These are phyloP conservation scores for Wickerhamiella azymoides DNA, from an alignment of 805 yeast species.

Conservation along the genomic window DNA sequence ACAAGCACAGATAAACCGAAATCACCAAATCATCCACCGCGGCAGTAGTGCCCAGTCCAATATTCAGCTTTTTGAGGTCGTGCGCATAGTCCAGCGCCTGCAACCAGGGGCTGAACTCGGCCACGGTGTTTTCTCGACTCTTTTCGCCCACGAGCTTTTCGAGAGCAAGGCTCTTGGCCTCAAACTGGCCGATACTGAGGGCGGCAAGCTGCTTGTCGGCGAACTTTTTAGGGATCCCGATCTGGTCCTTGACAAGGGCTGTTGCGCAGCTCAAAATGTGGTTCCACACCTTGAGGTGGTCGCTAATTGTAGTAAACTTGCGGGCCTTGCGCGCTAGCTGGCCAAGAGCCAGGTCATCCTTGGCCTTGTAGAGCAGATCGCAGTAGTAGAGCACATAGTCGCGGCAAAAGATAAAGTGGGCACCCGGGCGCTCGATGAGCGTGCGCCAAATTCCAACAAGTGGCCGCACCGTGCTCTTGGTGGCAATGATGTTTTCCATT, in stretches of 20 bases:
- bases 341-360: constrained; percentile 47
- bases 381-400: constrained; percentile 55
- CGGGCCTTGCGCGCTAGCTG: constrained; percentile 61
- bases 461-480: constrained; percentile 51
- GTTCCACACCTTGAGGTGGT: constrained; percentile 55
- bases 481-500: constrained; percentile 46
- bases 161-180: constrained; percentile 26
- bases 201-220: constrained; percentile 24
- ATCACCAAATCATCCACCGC: constrained; percentile 64
- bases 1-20: constrained; percentile 43
- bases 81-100: constrained; percentile 21
- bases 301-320: constrained; percentile 62
- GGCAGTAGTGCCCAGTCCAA: constrained; percentile 64
- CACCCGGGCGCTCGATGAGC: constrained; percentile 81
- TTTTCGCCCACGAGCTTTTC: constrained; percentile 14
- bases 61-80: constrained; percentile 57
- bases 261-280: constrained; percentile 39
- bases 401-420: constrained; percentile 66
- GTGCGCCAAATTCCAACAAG: constrained; percentile 88
- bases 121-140: constrained; percentile 5
- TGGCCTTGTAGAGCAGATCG: constrained; percentile 36
- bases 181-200: constrained; percentile 24
- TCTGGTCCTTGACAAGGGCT: constrained; percentile 33
- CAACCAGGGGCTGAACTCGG: constrained; percentile 12
- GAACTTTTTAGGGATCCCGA: constrained; percentile 32